Evolutionary conservation across 2,329 filamentous ascomycete species (phyloP), one percentile per base, ranked within the genome.

Genomic region (Pestalotiopsis sp.): DNA sequence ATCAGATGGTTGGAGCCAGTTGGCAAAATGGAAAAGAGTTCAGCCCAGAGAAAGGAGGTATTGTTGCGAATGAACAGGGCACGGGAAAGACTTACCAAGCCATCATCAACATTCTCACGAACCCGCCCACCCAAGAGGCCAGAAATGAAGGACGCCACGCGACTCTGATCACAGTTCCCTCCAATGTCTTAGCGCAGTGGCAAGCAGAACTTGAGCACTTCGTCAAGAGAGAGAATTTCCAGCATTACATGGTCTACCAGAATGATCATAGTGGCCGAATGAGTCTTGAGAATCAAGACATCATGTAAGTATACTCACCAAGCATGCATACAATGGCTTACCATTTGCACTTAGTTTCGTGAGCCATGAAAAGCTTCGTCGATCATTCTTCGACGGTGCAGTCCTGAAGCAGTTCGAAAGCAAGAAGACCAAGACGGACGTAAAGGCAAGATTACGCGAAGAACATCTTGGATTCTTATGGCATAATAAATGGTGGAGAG

Each of bases 401-500:
- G 23, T 23, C 23, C 23, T 23, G 23, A 23, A 23, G 23, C 23
- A 23, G 23, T 23, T 23, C 23, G 23, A 23, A 23, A 23, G 23
- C 23, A 23, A 23, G 23, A 23, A 23, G 23, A 23, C 23, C 23
- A 23, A 23, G 23, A 23, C 23, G 23, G 23, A 3, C 23, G 23
- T 23, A 23, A 23, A 23, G 23, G 23, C 23, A 23, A 23, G 23
- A 23, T 23, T 23, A 23, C 23, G 23, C 23, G 23, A 23, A 23
- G 23, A 23, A 23, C 23, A 23, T 23, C 23, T 60, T 52, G 67
- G 67, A 1, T 14, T 20, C 2, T 14, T 69, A 0, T 63, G 59
- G 58, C 27, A 64, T 17, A 67, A 63, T 20, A 4, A 39, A 2
- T 69, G 60, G 9, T 64, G 64, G 63, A 66, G 68, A 45, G 64